phyloP scores from a whole-genome alignment of 164 flowering plant species.

The Vitis labrusca region DNA sequence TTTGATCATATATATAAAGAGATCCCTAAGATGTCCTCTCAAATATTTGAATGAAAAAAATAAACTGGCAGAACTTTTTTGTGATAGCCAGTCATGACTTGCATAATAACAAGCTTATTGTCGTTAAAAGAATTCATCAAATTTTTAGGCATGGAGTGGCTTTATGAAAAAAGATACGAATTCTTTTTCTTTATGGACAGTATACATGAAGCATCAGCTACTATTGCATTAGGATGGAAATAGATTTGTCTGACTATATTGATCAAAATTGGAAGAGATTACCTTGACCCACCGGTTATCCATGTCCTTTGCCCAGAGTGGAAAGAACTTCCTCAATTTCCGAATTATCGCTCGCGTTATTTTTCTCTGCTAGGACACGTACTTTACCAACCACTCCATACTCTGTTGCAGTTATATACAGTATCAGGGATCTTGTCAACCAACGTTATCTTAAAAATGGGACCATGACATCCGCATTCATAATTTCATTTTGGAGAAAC shows the following conservation, averaged over 20 bases:
- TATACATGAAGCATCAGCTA: not conserved
- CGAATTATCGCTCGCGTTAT: not conserved
- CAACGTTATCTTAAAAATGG: not conserved
- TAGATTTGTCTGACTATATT: not conserved
- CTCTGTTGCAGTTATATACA: conserved; percentile 41
- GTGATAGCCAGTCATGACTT: too few species aligned
- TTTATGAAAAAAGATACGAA: not conserved
- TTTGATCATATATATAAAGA: too few species aligned
- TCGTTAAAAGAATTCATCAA: not conserved
- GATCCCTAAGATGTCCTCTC: too few species aligned
- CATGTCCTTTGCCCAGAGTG: not conserved
- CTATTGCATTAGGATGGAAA: not conserved
- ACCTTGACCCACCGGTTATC: not conserved
- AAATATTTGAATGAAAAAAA: too few species aligned
- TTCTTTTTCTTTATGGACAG: conserved; percentile 1
- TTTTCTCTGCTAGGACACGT: conserved; percentile 21
- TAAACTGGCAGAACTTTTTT: too few species aligned
- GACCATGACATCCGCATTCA: not conserved
- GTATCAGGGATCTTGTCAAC: not conserved
- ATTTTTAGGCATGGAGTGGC: not conserved
- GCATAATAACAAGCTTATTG: too few species aligned
- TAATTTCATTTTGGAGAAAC: not conserved
- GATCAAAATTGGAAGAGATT: not conserved
- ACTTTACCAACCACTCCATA: conserved; percentile 65
- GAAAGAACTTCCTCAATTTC: not conserved